Percentiles rank a stretch among this genome's conserved stretches.
phyloP scores from a whole-genome alignment of 164 flowering plant genomes.

The Cinnamomum micranthum region DNA sequence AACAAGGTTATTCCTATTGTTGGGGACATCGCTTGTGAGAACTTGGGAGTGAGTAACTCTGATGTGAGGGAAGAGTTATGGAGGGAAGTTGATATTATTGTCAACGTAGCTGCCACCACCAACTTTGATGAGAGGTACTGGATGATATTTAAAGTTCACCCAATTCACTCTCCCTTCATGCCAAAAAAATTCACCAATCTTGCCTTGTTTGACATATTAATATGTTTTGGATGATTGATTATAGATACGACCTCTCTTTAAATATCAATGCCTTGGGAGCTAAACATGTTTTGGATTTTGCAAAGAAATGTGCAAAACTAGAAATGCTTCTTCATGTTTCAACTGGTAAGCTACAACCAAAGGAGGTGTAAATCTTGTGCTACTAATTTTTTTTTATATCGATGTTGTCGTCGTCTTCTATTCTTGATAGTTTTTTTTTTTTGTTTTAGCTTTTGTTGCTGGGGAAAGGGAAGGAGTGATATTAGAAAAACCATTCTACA shows the following conservation, averaged over 20 bases:
- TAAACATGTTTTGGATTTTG: neutral
- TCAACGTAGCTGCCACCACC: constrained; percentile 63
- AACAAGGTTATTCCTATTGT: constrained; percentile 39
- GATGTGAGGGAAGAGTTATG: constrained; percentile 36
- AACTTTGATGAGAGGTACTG: constrained; percentile 52
- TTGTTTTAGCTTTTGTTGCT: constrained; percentile 53
- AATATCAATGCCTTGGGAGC: neutral
- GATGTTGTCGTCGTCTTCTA: neutral
- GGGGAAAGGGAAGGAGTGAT: constrained; percentile 50
- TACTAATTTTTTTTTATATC: neutral
- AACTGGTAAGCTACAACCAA: neutral
- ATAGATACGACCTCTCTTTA: neutral
- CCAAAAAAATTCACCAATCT: no score
- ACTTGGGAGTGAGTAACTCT: constrained; percentile 42
- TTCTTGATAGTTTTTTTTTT: neutral
- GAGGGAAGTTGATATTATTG: constrained; percentile 37
- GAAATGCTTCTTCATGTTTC: neutral
- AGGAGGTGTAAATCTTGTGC: neutral
- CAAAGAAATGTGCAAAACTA: neutral
- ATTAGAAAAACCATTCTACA: constrained; percentile 35
- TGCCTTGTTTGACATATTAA: neutral
- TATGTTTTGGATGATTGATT: neutral
- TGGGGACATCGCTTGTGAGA: constrained; percentile 43
- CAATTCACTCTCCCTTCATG: no score
- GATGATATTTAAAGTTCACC: no score